Evolutionary conservation across 345 rosid genomes (phyloP).

Genomic region (Lenwebbia sp.): DNA sequence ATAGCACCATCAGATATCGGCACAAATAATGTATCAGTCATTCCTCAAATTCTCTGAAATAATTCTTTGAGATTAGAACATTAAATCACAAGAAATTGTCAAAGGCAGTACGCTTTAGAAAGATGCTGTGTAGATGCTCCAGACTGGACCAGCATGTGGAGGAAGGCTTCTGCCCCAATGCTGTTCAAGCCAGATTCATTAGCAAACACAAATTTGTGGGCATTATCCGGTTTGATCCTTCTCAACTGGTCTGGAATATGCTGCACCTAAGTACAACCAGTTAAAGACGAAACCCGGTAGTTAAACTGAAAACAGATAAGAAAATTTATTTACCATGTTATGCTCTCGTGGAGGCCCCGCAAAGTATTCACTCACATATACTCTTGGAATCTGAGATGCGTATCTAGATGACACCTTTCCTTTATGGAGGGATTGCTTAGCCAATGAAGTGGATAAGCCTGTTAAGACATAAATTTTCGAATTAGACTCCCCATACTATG

Average conservation of each 20-base stretch:
- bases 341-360: constrained; percentile 34
- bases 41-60: neutral
- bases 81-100: constrained; percentile 3
- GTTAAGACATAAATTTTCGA: constrained; percentile 10
- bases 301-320: neutral
- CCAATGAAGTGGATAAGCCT: constrained; percentile 50
- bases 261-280: constrained; percentile 26
- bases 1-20: neutral
- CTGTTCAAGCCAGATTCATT: constrained; percentile 38
- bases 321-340: constrained; percentile 30
- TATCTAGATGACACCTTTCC: constrained; percentile 46
- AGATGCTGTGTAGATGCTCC: constrained; percentile 62
- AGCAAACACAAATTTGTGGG: constrained; percentile 43
- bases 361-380: constrained; percentile 60
- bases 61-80: neutral
- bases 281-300: neutral
- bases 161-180: constrained; percentile 48
- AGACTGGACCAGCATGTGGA: constrained; percentile 42
- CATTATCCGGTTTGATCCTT: constrained; percentile 39
- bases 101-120: constrained; percentile 44
- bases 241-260: constrained; percentile 21
- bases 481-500: neutral
- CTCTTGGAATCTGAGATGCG: constrained; percentile 47
- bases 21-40: neutral
- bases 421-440: constrained; percentile 21